These are phyloP conservation scores for Camellia granthamiana DNA, from an alignment of 148 eudicot species.

Conservation along the genomic window DNA sequence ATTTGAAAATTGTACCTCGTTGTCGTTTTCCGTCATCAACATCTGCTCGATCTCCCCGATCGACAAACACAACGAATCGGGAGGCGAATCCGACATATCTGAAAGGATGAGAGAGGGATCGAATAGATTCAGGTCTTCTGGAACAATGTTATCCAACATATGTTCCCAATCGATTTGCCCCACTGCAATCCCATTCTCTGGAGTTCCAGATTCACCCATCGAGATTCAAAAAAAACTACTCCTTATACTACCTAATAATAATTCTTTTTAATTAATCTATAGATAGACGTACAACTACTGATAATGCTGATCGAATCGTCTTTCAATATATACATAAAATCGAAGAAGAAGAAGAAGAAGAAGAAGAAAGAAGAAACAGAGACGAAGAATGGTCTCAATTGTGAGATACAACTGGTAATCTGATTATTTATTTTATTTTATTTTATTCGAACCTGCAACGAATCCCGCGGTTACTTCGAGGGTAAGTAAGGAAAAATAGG, in stretches of 20 bases:
- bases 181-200: background rate
- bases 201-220: conserved; percentile 3
- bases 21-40: conserved; percentile 49
- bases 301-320: no score
- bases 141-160: conserved; percentile 15
- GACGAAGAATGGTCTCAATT: no score
- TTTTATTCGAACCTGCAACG: background rate
- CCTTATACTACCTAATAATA: no score
- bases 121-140: conserved; percentile 14
- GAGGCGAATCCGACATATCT: background rate
- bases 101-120: background rate
- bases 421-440: no score
- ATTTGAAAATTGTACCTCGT: background rate
- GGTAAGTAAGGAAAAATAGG: background rate
- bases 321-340: no score
- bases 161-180: conserved; percentile 34
- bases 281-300: no score
- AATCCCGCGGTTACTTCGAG: conserved; percentile 2
- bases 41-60: conserved; percentile 50
- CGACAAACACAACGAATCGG: conserved; percentile 21
- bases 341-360: no score
- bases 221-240: background rate
- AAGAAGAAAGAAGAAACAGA: no score
- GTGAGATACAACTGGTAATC: no score
- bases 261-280: no score